Evolutionary conservation across 768 basidiomycete species (phyloP).

Genomic region (Mycena venus): DNA sequence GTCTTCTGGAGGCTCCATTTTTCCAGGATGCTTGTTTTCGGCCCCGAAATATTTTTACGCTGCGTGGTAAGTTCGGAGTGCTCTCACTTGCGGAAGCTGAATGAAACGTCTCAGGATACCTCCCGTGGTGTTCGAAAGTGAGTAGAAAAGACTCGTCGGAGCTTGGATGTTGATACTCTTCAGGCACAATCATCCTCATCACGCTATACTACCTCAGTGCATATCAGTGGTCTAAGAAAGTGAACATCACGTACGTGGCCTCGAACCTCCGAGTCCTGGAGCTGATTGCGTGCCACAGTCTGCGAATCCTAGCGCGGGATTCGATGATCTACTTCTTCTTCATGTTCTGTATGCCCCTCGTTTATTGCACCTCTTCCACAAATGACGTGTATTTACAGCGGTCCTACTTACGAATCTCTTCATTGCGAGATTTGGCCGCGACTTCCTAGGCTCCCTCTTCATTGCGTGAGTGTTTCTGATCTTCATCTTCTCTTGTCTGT

Average conservation of each 20-base stretch:
- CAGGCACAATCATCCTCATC: slow-evolving; percentile 36
- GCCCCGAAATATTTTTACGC: slow-evolving; percentile 35
- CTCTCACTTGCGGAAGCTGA: not conserved
- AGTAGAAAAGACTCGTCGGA: not conserved
- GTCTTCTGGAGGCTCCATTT: slow-evolving; percentile 19
- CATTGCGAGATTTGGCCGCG: slow-evolving; percentile 33
- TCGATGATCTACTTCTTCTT: slow-evolving; percentile 38
- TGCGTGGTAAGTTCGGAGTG: slow-evolving; percentile 29
- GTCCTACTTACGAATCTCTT: slow-evolving; percentile 36
- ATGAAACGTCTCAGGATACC: slow-evolving; percentile 32
- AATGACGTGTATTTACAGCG: slow-evolving; percentile 10
- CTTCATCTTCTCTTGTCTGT: not conserved
- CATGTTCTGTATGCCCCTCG: slow-evolving; percentile 34
- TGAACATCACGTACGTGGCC: slow-evolving; percentile 29
- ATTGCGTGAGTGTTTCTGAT: slow-evolving; percentile 33
- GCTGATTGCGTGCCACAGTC: not conserved
- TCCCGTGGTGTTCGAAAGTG: slow-evolving; percentile 38
- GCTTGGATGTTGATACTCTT: not conserved
- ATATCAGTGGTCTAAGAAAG: slow-evolving; percentile 15
- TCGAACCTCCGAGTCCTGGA: not conserved
- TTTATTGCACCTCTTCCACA: not conserved
- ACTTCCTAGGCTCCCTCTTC: slow-evolving; percentile 37
- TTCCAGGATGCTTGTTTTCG: slow-evolving; percentile 34
- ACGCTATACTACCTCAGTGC: slow-evolving; percentile 32
- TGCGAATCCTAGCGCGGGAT: slow-evolving; percentile 37